Conservation (phyloP, 2,329 filamentous ascomycete species). For the Alternaria alternata region DNA sequence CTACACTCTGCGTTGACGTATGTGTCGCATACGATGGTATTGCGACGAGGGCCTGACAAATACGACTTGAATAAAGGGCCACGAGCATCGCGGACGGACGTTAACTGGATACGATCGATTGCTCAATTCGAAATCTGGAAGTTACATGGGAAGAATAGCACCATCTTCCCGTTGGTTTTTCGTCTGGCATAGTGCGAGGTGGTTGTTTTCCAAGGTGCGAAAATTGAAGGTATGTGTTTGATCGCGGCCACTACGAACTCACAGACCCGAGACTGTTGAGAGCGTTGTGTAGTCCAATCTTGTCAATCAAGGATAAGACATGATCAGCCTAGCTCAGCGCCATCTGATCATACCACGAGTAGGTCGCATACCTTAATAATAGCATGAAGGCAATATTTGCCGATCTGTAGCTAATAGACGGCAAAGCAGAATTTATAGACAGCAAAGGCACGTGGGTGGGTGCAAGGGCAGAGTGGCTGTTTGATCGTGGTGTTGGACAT, state of each 20-base stretch:
- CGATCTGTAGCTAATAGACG: not conserved
- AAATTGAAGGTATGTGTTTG: not conserved
- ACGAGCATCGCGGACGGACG: not conserved
- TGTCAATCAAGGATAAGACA: not conserved
- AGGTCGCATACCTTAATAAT: not conserved
- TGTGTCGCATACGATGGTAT: not conserved
- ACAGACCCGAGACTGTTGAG: not conserved
- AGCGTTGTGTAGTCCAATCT: not conserved
- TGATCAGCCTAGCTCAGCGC: not conserved
- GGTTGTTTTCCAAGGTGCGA: not conserved
- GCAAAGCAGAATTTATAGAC: not conserved
- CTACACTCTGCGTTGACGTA: not conserved
- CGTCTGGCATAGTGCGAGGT: not conserved
- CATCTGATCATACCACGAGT: not conserved
- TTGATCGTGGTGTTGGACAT: conserved; percentile 2
- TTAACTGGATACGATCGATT: not conserved
- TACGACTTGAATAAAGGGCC: not conserved
- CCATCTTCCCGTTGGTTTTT: not conserved
- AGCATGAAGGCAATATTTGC: not conserved
- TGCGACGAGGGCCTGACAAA: not conserved
- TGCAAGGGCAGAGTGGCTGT: not conserved
- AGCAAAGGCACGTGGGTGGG: not conserved
- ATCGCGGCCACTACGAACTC: not conserved
- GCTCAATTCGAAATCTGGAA: not conserved
- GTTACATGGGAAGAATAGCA: not conserved